Evolutionary conservation across 768 basidiomycete species (phyloP).

Genomic region (Cantharellus anzutake): DNA sequence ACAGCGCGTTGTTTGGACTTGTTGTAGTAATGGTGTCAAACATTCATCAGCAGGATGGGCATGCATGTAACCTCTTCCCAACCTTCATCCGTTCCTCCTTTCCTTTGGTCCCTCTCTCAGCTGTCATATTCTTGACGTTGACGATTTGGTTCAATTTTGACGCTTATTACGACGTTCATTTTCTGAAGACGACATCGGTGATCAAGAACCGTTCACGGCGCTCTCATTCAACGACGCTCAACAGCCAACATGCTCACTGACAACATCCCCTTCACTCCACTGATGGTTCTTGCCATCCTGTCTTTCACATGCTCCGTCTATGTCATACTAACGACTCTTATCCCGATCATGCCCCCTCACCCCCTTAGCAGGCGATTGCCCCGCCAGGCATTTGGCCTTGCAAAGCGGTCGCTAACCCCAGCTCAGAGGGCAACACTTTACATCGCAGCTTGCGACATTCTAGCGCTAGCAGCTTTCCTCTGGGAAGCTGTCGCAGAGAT

Average conservation of each 20-base stretch:
- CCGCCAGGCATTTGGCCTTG: slow-evolving; percentile 34
- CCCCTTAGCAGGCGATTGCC: slow-evolving; percentile 49
- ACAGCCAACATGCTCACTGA: neutral
- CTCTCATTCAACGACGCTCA: too few relatives aligned
- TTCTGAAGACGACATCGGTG: too few relatives aligned
- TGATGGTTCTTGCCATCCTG: slow-evolving; percentile 45
- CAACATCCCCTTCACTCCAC: slow-evolving; percentile 37
- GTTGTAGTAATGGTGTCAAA: too few relatives aligned
- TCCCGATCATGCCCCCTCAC: slow-evolving; percentile 56
- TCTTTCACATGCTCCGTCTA: slow-evolving; percentile 59
- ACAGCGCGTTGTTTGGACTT: too few relatives aligned
- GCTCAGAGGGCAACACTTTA: slow-evolving; percentile 57
- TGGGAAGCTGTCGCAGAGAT: slow-evolving; percentile 46
- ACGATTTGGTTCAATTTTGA: too few relatives aligned
- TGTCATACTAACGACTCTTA: slow-evolving; percentile 53
- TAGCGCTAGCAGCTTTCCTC: slow-evolving; percentile 40
- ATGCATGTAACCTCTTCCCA: too few relatives aligned
- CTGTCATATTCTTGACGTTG: too few relatives aligned
- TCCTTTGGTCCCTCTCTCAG: too few relatives aligned
- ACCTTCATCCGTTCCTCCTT: too few relatives aligned
- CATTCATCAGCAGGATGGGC: too few relatives aligned
- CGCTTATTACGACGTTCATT: too few relatives aligned
- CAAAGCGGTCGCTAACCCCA: slow-evolving; percentile 33
- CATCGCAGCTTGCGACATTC: slow-evolving; percentile 46
- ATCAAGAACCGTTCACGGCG: too few relatives aligned